Conservation (phyloP, 129 eudicot species). For the Ambrosia artemisiifolia region DNA sequence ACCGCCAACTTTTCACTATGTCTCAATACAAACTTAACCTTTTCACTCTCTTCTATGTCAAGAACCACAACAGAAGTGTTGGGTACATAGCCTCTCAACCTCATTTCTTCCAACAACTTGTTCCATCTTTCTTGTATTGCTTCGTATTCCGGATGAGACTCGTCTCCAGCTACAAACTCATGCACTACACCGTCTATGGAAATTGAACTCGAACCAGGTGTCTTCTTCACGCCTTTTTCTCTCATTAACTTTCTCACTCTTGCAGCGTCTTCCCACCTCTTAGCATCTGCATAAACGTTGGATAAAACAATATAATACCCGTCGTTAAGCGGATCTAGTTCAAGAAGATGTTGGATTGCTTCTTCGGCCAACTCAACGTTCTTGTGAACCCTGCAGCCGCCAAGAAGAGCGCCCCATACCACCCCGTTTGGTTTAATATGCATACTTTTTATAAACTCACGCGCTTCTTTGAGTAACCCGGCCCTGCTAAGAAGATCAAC, state of each 20-base stretch:
- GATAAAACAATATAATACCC: constrained; percentile 44
- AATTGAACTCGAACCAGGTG: constrained; percentile 36
- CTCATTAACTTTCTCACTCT: constrained; percentile 47
- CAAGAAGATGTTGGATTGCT: constrained; percentile 46
- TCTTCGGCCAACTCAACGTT: constrained; percentile 50
- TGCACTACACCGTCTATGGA: constrained; percentile 28
- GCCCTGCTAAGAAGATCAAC: constrained; percentile 51
- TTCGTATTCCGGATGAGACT: constrained; percentile 28
- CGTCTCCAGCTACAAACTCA: constrained; percentile 54
- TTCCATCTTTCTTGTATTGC: constrained; percentile 35
- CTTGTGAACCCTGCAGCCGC: constrained; percentile 50
- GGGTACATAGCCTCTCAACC: constrained; percentile 43
- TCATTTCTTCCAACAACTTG: constrained; percentile 35
- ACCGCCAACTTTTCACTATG: constrained; percentile 60
- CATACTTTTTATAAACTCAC: constrained; percentile 32
- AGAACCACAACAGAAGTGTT: constrained; percentile 44
- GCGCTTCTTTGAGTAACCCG: constrained; percentile 48
- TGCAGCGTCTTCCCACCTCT: constrained; percentile 42
- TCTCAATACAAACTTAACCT: constrained; percentile 35
- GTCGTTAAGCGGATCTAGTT: constrained; percentile 42
- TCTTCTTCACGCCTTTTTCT: constrained; percentile 39
- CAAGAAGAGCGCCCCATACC: constrained; percentile 56
- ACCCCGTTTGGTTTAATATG: constrained; percentile 40
- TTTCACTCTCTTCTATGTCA: constrained; percentile 50
- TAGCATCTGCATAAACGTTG: constrained; percentile 42